Conservation (phyloP, 345 rosid genomes). For the Atalantia buxifolia region DNA sequence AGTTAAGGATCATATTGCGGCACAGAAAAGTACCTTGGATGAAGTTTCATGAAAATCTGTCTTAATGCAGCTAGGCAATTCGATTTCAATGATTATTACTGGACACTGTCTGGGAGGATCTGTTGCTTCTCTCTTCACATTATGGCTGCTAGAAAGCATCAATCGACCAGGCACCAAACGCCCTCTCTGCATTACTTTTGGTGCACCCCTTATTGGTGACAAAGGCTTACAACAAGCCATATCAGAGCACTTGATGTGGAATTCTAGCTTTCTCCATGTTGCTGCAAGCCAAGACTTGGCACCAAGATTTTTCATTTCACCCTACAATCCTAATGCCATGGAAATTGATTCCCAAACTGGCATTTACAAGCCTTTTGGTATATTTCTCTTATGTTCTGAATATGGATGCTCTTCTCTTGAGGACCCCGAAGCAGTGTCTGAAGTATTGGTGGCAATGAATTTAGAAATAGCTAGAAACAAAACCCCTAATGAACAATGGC, state of each 20-base stretch:
- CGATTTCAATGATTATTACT: conserved; percentile 37
- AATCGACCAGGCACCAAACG: conserved; percentile 6
- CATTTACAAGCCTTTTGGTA: conserved; percentile 52
- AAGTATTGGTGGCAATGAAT: conserved; percentile 22
- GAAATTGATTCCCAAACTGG: not conserved
- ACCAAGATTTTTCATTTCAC: conserved; percentile 26
- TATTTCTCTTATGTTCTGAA: conserved; percentile 41
- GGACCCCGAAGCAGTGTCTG: conserved; percentile 35
- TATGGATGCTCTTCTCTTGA: conserved; percentile 42
- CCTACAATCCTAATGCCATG: not conserved
- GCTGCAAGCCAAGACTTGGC: conserved; percentile 31
- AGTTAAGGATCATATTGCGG: not conserved
- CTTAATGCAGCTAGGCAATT: not conserved
- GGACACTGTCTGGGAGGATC: conserved; percentile 67
- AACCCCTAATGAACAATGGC: conserved; percentile 11
- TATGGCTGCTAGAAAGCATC: conserved; percentile 50
- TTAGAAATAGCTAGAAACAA: conserved; percentile 2
- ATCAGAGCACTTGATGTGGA: conserved; percentile 31
- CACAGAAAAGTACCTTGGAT: not conserved
- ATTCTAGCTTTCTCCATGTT: conserved; percentile 57
- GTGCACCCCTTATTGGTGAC: conserved; percentile 57
- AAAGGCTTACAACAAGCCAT: conserved; percentile 29
- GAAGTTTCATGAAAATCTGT: not conserved
- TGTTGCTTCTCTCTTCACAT: conserved; percentile 63
- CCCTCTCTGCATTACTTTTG: conserved; percentile 72